Percentiles rank a stretch among this genome's conserved stretches.
Conservation (phyloP, 805 yeast species). For the Blastobotrys attinorum region DNA sequence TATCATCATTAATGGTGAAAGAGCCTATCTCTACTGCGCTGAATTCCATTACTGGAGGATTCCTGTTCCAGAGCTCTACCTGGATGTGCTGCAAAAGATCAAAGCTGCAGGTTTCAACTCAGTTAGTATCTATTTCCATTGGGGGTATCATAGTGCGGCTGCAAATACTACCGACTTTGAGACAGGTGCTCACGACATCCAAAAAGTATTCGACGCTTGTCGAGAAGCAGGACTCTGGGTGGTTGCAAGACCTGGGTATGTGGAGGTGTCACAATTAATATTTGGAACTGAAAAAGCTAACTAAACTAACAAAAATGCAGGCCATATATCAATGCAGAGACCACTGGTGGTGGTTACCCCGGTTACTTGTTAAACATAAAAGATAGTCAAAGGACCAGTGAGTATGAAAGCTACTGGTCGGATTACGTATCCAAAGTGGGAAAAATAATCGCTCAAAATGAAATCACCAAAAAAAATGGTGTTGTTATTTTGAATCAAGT, state of each 20-base stretch:
- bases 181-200: not conserved
- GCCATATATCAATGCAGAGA: not conserved
- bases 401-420: not conserved
- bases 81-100: not conserved
- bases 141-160: not conserved
- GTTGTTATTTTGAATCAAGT: not conserved
- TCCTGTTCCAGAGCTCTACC: not conserved
- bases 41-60: not conserved
- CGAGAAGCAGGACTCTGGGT: not conserved
- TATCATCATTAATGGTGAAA: not conserved
- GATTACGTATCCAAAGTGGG: not conserved
- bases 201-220: not conserved
- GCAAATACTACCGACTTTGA: not conserved
- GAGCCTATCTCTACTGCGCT: not conserved
- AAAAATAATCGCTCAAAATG: not conserved
- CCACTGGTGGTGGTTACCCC: not conserved
- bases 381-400: not conserved
- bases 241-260: not conserved
- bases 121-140: not conserved
- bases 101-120: not conserved
- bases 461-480: not conserved
- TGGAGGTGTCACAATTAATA: too few relatives aligned
- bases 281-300: too few relatives aligned
- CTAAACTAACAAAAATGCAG: too few relatives aligned
- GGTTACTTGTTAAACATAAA: not conserved